Base-by-base conservation (phyloP, 257 asterid species). In the Fraxinus anomala region DNA sequence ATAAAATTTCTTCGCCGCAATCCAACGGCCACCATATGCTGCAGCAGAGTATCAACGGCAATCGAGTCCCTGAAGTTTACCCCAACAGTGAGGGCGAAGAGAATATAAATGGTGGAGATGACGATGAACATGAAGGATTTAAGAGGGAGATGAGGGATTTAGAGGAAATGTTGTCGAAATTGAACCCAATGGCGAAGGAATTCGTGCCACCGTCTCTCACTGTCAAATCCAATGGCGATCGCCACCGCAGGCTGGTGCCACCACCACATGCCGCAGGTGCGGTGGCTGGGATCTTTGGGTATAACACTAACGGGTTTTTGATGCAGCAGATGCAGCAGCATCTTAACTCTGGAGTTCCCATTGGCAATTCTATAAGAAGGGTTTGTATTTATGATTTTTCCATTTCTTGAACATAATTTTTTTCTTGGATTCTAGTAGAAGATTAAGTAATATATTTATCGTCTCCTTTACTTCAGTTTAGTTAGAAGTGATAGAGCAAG, bases 101-200 rank as follows among this genome's bases (percentile, higher is more conserved):
- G 81, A 81, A 80, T 49, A 31, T 72, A 75, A 80, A 77, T 63
- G 77, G 76, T 59, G 87, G 76, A 79, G 86, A 83, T 12, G 51
- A 42, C 12, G 89, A 79, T 42, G 91, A 47, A 3, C 85, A 85
- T 7, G 92, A 93, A 70, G 96, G 89, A 85, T 89, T 87, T 81
- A 87, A 89, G 85, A 88, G 75, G 83, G 92, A 90, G 51, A 91
- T 91, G 92, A 87, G 91, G 69, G 94, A 91, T 85, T 85, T 89
- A 68, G 92, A 84, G 82, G 96, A 91, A 54, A 86, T 89, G 94
- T 84, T 88, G 70, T 89, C 96, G 0, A 91, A 89, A 77, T 73
- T 89, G 81, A 91, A 91, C 81, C 96, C 94, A 11, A 88, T 88
- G 94, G 96, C 96, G 3, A 76, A 86, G 83, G 96, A 89, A 78